A percentile compares a stretch with the other conserved stretches of the same genome.
phyloP scores from a whole-genome alignment of 371 early-diverging fungal species.

The Chytridium lagenaria region DNA sequence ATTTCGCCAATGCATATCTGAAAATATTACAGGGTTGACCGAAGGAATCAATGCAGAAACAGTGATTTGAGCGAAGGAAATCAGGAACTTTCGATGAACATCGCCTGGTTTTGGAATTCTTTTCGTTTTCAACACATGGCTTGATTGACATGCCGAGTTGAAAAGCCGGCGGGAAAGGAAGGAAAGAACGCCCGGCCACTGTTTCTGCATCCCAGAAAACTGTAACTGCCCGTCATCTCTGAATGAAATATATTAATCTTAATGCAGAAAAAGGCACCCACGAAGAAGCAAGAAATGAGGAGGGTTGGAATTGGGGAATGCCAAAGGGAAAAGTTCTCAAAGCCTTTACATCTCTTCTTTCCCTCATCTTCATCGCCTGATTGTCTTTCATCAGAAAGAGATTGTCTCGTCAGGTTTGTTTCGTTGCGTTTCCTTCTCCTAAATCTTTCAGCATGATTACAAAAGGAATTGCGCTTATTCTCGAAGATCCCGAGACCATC shows the following conservation, averaged over 20 bases:
- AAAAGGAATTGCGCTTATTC: constrained; percentile 79
- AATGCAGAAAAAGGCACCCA: constrained; percentile 42
- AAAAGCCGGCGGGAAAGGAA: constrained; percentile 40
- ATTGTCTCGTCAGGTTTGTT: constrained; percentile 68
- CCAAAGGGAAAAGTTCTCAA: constrained; percentile 62
- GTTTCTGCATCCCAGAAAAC: too few relatives aligned
- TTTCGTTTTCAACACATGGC: constrained; percentile 79
- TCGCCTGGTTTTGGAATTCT: constrained; percentile 70
- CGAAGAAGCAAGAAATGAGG: constrained; percentile 28
- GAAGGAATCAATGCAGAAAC: constrained; percentile 65
- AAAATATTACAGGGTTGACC: constrained; percentile 65
- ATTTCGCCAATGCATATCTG: constrained; percentile 32
- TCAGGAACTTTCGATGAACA: constrained; percentile 69
- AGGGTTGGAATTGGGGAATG: constrained; percentile 64
- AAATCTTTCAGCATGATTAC: constrained; percentile 69
- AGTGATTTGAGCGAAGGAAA: constrained; percentile 67
- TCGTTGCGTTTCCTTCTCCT: neutral
- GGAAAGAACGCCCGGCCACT: neutral
- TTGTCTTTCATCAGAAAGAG: constrained; percentile 81
- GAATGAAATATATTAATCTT: constrained; percentile 43
- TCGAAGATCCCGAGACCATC: constrained; percentile 77
- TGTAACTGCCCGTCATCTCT: too few relatives aligned
- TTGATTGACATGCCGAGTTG: constrained; percentile 65
- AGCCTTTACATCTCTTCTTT: constrained; percentile 62
- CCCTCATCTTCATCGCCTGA: constrained; percentile 76